Percentiles rank a stretch among this genome's conserved stretches.
phyloP scores from a whole-genome alignment of 2,329 filamentous ascomycete genomes.

The Chalaropsis thielavioides region DNA sequence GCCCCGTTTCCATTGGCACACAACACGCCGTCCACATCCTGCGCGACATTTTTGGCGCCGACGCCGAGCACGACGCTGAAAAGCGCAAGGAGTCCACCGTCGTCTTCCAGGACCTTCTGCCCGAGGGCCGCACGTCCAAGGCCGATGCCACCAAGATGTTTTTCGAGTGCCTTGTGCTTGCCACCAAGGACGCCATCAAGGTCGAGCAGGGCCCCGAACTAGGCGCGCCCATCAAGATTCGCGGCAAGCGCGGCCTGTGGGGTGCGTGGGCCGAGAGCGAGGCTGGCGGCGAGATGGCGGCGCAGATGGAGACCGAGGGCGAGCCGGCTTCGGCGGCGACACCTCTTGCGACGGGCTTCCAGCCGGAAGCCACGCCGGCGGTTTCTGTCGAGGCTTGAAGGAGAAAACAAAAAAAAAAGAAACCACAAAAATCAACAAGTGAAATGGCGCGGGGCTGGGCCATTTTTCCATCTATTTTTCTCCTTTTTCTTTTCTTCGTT shows the following conservation, averaged over 20 bases:
- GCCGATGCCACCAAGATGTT: conserved; percentile 98
- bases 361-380: conserved; percentile 7
- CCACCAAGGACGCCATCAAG: conserved; percentile 95
- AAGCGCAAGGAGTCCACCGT: conserved; percentile 64
- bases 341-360: neutral
- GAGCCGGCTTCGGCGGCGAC: conserved; percentile 1
- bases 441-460: neutral
- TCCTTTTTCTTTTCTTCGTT: neutral
- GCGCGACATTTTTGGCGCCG: conserved; percentile 68
- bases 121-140: conserved; percentile 64
- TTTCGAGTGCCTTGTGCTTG: conserved; percentile 88
- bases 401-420: neutral
- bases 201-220: conserved; percentile 72
- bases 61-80: conserved; percentile 52
- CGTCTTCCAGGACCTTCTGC: conserved; percentile 81
- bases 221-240: conserved; percentile 66
- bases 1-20: conserved; percentile 77
- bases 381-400: conserved; percentile 18
- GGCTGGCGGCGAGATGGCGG: conserved; percentile 47
- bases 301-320: conserved; percentile 32
- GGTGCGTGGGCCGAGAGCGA: conserved; percentile 83
- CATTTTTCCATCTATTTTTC: neutral
- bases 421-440: neutral
- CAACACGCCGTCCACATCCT: conserved; percentile 93
- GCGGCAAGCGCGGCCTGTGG: conserved; percentile 92